Conservation (phyloP, 441 rosid species). For the Macaranga tanarius region DNA sequence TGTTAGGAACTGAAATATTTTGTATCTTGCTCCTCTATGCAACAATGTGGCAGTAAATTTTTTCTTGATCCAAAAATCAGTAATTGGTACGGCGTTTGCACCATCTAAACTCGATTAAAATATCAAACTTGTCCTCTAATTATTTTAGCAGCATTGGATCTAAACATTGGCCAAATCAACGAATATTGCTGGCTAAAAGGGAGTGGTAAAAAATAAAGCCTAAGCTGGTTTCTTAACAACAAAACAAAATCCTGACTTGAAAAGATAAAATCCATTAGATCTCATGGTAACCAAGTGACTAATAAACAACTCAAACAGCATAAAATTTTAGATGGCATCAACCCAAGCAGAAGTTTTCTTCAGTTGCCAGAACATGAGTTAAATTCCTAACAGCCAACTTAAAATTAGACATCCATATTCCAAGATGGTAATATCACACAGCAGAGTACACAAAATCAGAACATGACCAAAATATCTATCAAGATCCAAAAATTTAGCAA, state of each 20-base stretch:
- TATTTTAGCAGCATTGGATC: not conserved
- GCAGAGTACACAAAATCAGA: not conserved
- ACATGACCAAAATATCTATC: not conserved
- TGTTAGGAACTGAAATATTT: not conserved
- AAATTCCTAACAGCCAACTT: not conserved
- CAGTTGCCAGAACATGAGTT: not conserved
- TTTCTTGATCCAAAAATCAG: not conserved
- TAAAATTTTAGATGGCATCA: not conserved
- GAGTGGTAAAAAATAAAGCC: not conserved
- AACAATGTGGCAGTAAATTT: not conserved
- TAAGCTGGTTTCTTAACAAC: not conserved
- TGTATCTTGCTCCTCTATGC: not conserved
- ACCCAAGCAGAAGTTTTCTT: not conserved
- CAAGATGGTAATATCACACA: not conserved
- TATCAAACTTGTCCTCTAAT: not conserved
- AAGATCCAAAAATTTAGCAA: not conserved
- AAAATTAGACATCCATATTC: not conserved
- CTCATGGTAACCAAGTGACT: not conserved
- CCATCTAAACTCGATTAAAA: not conserved
- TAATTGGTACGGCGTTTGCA: slow-evolving; percentile 3
- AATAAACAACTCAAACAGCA: not conserved
- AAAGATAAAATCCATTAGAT: not conserved
- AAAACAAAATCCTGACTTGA: not conserved
- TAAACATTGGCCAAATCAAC: not conserved
- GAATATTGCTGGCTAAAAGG: not conserved